Base-by-base conservation (phyloP, 345 rosid genomes). In the Lagerstroemia speciosa region DNA sequence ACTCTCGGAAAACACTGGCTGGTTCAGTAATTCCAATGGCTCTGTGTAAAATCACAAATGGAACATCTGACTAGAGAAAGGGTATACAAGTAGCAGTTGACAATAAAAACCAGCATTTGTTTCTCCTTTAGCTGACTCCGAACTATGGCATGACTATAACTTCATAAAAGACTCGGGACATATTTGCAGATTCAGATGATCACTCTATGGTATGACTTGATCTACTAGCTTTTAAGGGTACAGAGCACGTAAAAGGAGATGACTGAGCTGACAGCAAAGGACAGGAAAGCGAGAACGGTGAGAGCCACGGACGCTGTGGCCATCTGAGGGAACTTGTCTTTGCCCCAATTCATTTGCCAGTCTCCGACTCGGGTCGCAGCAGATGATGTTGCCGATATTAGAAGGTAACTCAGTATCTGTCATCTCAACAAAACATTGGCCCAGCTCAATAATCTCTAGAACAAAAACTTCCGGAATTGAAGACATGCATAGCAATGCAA, bases 281-380 rank as follows among this genome's bases (percentile, higher is more conserved):
- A 78, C 58, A 83, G 67, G 75, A 89, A 89, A 6, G 96, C 86
- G 20, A 85, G 73, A 73, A 81, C 82, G 43, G 97, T 87, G 71
- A 90, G 64, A 14, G 81, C 77, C 64, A 86, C 86, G 6, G 98
- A 83, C 26, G 84, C 93, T 72, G 69, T 87, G 61, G 97, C 98
- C 86, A 93, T 85, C 64, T 78, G 71, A 1, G 93, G 93, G 84
- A 93, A 93, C 80, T 83, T 80, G 70, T 89, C 98, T 62, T 74
- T 70, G 8, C 97, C 97, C 96, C 97, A 88, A 50, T 93, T 87
- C 29, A 80, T 83, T 78, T 81, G 82, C 97, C 97, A 90, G 69
- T 93, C 92, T 31, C 88, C 97, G 0, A 90, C 86, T 38, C 98
- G 79, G 19, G 87, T 86, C 7, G 89, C 81, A 26, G 98, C 95